Evolutionary conservation across 257 asterid species (phyloP), one percentile per base, ranked within the genome.

Genomic region (Lavandula angustifolia): DNA sequence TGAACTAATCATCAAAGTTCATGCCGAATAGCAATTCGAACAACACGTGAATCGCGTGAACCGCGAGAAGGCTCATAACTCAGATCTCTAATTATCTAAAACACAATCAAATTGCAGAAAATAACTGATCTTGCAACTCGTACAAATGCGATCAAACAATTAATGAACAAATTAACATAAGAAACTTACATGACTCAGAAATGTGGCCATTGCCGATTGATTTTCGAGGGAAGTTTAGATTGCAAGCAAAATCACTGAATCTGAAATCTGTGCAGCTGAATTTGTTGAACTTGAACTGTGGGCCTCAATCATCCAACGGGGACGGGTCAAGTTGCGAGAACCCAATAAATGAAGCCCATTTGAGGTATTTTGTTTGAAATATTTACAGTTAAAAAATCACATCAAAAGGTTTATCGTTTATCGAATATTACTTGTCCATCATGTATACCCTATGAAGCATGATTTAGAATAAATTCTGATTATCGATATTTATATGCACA

Each of bases 131-230:
- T 52, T 53, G 75, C 33, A 53, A 70, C 51, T 40, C 51, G 40
- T 57, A 16, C 27, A 22, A 22, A 22, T 22, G 47, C 10, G 60
- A 66, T 60, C 48, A 27, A 6, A 22, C 9, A 66, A 51, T 51
- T 27, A 8, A 66, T 13, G 18, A 34, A 66, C 4, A 9, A 34
- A 68, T 11, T 7, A 67, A 66, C 4, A 71, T 69, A 53, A 52
- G 44, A 77, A 51, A 59, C 73, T 59, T 68, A 83, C 88, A 40
- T 76, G 82, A 73, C 79, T 59, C 75, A 77, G 88, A 65, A 74
- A 77, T 40, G 79, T 73, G 31, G 87, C 83, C 85, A 82, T 82
- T 52, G 64, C 54, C 16, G 63, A 70, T 9, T 42, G 65, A 54
- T 37, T 47, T 59, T 22, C 7, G 13, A 3, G 73, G 49, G 7